Evolutionary conservation across 192 early-diverging fungal genomes (phyloP), one percentile per base, ranked within the genome.

Genomic region (Geosiphon pyriformis): DNA sequence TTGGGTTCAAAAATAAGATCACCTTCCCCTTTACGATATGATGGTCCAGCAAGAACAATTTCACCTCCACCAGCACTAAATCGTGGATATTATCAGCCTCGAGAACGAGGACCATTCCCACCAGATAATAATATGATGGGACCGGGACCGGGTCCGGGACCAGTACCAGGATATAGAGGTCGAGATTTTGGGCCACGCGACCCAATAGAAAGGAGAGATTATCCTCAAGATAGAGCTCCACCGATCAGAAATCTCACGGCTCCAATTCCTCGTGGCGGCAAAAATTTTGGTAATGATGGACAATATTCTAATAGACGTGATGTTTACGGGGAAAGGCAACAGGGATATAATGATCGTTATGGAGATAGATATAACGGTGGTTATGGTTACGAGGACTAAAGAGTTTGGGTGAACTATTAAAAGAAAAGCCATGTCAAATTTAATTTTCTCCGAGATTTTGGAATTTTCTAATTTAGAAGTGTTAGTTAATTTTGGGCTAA

Each of bases 41-140:
- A 29, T 27, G 53, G 7, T 42, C 37, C 37, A 42, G 37, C 37
- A 10, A 6, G 7, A 6, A 42, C 37, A 42, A n/a, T n/a, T n/a
- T n/a, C n/a, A n/a, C 32, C 59, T 42, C 17, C 30, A 2, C 10
- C 31, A 25, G 4, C 11, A 23, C 4, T 22, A 26, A 37, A 60
- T 60, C 59, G 37, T 42, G 59, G 59, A 37, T n/a, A n/a, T n/a
- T 60, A 60, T 59, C n/a, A 17, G 12, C 22, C 59, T 22, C 59
- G 22, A 15, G 59, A 60, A 47, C 59, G 59, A 34, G 59, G 34
- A 15, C n/a, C n/a, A 2, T 37, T 15, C 11, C 35, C n/a, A 59
- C 17, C 25, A 23, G 33, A 60, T 23, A 35, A 60, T 42, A 42
- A 42, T 10, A 10, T 42, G n/a, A n/a, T n/a, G n/a, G n/a, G n/a